phyloP scores from a whole-genome alignment of 768 basidiomycete genomes.

The Boletus eberwhitei region DNA sequence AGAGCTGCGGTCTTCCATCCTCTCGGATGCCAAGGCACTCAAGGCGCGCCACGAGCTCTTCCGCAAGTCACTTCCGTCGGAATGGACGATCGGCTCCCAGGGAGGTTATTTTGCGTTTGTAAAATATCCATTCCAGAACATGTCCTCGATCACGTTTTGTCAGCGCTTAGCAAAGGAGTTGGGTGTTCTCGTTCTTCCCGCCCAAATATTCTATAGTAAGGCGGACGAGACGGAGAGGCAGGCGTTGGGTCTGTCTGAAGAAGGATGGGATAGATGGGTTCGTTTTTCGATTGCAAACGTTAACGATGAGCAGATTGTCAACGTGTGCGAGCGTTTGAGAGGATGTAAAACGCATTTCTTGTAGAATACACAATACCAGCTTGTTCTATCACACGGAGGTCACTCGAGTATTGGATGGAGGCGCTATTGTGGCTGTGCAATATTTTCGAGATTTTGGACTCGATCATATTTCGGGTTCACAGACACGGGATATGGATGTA shows the following conservation, averaged over 20 bases:
- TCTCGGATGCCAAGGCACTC: conserved; percentile 46
- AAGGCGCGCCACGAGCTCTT: conserved; percentile 56
- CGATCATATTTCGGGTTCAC: neutral
- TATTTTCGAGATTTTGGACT: neutral
- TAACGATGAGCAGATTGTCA: conserved; percentile 53
- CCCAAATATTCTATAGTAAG: conserved; percentile 50
- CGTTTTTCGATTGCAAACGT: conserved; percentile 82
- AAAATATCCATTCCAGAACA: conserved; percentile 52
- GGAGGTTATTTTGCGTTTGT: conserved; percentile 84
- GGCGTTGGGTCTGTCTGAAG: conserved; percentile 23
- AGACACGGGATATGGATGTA: conserved; percentile 15
- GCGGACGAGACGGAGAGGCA: conserved; percentile 11
- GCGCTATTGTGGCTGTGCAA: neutral
- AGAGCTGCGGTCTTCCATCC: conserved; percentile 50
- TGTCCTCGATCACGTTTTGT: conserved; percentile 52
- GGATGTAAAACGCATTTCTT: conserved; percentile 37
- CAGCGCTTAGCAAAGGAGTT: conserved; percentile 53
- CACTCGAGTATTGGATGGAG: no score
- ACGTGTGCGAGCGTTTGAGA: conserved; percentile 50
- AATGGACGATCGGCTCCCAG: conserved; percentile 61
- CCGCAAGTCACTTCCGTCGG: conserved; percentile 39
- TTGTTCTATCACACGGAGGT: no score
- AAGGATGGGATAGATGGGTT: conserved; percentile 59
- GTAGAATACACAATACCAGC: conserved; percentile 23
- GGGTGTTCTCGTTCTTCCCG: conserved; percentile 68